Evolutionary conservation across 495 filamentous ascomycete species (phyloP).

Genomic region (Talaromyces ruber): DNA sequence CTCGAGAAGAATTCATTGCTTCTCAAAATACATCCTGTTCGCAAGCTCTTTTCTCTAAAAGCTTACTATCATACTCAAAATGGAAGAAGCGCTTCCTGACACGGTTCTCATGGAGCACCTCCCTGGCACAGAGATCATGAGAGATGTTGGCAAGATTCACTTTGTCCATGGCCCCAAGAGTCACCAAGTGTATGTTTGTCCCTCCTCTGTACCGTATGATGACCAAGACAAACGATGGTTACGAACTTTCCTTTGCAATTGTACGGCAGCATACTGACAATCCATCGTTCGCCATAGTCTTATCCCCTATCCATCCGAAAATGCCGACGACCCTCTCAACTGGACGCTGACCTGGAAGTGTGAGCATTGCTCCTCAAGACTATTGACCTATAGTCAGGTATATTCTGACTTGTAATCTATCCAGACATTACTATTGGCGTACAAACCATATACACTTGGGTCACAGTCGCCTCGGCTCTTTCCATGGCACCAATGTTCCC

Average conservation of each 20-base stretch:
- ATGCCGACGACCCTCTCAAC: neutral
- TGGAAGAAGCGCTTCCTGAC: no score
- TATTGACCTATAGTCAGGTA: neutral
- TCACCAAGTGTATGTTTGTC: neutral
- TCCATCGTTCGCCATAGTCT: neutral
- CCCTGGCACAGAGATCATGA: neutral
- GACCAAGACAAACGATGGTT: no score
- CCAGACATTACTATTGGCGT: conserved; percentile 21
- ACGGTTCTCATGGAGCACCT: neutral
- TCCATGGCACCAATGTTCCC: conserved; percentile 43
- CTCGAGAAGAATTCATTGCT: no score
- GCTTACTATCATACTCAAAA: no score
- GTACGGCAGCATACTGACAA: neutral
- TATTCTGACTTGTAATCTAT: neutral
- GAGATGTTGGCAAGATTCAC: neutral
- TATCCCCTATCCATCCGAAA: neutral
- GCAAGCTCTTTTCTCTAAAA: no score
- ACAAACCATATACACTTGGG: conserved; percentile 35
- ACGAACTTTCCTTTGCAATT: neutral
- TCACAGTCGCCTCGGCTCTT: conserved; percentile 42
- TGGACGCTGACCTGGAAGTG: neutral
- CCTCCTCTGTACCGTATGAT: no score
- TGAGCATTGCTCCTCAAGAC: neutral
- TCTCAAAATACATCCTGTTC: no score
- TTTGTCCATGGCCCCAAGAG: neutral